Percentiles rank a stretch among this genome's conserved stretches.
phyloP scores from a whole-genome alignment of 2,329 filamentous ascomycete species.

The Fusarium nodosum region DNA sequence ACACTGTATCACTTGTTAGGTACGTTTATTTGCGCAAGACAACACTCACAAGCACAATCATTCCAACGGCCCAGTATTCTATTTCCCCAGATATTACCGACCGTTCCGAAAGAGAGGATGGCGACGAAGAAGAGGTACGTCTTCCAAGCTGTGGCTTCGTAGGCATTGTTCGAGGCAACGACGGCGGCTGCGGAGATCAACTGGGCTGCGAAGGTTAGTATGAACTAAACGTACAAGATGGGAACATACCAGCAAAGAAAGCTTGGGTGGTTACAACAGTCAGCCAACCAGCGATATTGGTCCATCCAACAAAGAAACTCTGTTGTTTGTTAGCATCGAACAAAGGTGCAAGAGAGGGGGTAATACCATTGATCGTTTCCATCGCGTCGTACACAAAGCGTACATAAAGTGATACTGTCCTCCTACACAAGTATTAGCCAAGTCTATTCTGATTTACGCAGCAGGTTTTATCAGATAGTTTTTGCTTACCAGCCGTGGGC shows the following conservation, averaged over 20 bases:
- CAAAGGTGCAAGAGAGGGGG: fast-evolving
- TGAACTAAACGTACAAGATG: fast-evolving
- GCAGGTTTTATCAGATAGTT: no score
- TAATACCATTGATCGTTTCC: constrained; percentile 51
- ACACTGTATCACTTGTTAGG: constrained; percentile 44
- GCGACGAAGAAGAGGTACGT: constrained; percentile 60
- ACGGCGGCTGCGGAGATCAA: constrained; percentile 60
- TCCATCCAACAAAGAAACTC: constrained; percentile 60
- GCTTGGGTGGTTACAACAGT: constrained; percentile 59
- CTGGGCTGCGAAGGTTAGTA: constrained; percentile 51
- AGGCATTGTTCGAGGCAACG: constrained; percentile 56
- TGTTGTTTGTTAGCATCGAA: constrained; percentile 25
- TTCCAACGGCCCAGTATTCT: constrained; percentile 59
- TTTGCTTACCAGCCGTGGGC: constrained; percentile 57
- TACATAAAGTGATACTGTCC: constrained; percentile 64
- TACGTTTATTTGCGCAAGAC: fast-evolving
- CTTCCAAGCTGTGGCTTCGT: constrained; percentile 55
- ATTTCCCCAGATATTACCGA: constrained; percentile 56
- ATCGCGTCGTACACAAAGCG: constrained; percentile 56
- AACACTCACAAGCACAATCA: constrained; percentile 53
- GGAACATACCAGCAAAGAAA: constrained; percentile 57
- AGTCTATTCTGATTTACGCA: fast-evolving
- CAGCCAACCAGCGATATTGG: constrained; percentile 61
- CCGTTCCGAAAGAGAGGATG: constrained; percentile 33
- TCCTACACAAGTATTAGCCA: not conserved